These are phyloP conservation scores for Penicillium paxilli DNA, from an alignment of 495 filamentous ascomycete genomes.

Conservation along the genomic window DNA sequence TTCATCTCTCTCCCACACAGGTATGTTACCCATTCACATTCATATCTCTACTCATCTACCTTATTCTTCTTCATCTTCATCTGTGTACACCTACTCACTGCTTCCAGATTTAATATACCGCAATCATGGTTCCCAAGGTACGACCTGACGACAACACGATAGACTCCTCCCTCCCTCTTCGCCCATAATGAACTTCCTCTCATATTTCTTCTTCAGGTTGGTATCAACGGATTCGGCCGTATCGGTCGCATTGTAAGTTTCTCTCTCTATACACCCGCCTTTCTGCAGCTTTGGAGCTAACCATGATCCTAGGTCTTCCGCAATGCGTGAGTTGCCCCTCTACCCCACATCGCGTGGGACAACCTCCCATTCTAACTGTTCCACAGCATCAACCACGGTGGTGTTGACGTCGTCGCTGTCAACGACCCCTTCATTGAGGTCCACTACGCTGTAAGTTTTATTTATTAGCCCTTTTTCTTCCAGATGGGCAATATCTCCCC, in stretches of 20 bases:
- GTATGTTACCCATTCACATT: conserved; percentile 1
- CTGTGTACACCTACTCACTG: conserved; percentile 8
- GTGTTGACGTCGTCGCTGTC: conserved; percentile 89
- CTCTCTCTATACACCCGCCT: background rate
- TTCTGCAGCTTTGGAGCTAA: conserved; percentile 15
- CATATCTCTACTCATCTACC: conserved; percentile 4
- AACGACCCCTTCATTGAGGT: conserved; percentile 99
- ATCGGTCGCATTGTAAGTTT: conserved; percentile 89
- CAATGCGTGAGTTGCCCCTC: conserved; percentile 63
- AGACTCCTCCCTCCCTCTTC: background rate
- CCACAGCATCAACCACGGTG: conserved; percentile 76
- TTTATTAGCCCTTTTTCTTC: conserved; percentile 21
- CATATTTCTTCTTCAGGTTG: conserved; percentile 60
- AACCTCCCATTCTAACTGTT: conserved; percentile 30
- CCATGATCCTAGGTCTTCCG: conserved; percentile 59
- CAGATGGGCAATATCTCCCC: background rate
- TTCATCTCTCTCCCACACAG: background rate
- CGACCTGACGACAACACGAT: conserved; percentile 5
- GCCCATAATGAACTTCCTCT: conserved; percentile 5
- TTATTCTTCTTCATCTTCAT: background rate
- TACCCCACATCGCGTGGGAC: conserved; percentile 1
- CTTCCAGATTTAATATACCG: conserved; percentile 15
- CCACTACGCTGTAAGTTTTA: conserved; percentile 82
- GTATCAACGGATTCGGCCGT: conserved; percentile 99
- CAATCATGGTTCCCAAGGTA: conserved; percentile 49